phyloP scores from a whole-genome alignment of 2,329 filamentous ascomycete genomes.

The Talaromyces pinophilus region DNA sequence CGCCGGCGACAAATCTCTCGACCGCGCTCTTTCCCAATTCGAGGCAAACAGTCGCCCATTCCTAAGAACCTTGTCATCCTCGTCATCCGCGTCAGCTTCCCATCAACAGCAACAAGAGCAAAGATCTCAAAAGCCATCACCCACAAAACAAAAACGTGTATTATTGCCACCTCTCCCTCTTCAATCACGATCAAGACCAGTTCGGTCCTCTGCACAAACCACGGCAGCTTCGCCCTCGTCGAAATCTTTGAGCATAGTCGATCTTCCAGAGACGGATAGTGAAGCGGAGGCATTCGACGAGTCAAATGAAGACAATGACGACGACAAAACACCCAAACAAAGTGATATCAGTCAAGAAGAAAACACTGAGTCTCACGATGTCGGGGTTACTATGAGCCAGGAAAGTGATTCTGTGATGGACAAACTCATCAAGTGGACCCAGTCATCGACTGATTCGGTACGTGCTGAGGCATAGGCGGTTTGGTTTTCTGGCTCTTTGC shows the following conservation, averaged over 20 bases:
- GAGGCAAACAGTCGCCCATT: conserved; percentile 31
- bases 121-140: conserved; percentile 1
- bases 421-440: conserved; percentile 19
- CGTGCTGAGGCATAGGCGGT: conserved; percentile 1
- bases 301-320: background rate
- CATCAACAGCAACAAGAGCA: conserved; percentile 1
- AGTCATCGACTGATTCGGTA: conserved; percentile 20
- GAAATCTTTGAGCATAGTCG: background rate
- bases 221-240: conserved; percentile 13
- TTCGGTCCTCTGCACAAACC: conserved; percentile 20
- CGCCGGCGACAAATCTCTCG: conserved; percentile 41
- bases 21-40: conserved; percentile 44
- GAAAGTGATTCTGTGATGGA: conserved; percentile 18
- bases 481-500: background rate
- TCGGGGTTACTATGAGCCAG: conserved; percentile 11
- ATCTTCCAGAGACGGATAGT: background rate
- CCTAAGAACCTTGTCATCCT: background rate
- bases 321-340: conserved; percentile 17
- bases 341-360: background rate
- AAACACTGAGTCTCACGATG: background rate
- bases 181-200: conserved; percentile 20
- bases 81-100: background rate
- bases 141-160: conserved; percentile 18
- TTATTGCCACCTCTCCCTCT: conserved; percentile 23
- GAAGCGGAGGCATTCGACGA: background rate